Evolutionary conservation across 148 eudicot species (phyloP), one percentile per base, ranked within the genome.

Genomic region (Cornus kousa): DNA sequence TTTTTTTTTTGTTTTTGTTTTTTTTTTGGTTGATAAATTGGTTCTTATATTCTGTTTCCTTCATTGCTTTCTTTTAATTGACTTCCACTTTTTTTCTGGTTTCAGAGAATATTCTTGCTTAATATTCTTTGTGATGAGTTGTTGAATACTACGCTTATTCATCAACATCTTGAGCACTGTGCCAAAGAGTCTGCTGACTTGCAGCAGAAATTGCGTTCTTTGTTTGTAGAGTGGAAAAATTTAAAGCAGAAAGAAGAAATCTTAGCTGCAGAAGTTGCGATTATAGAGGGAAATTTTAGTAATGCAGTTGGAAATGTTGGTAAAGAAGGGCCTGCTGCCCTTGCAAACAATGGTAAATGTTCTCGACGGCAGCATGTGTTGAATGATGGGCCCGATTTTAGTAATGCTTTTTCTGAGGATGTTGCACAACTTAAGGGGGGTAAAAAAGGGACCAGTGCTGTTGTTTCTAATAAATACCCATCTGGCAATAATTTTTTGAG

Each of bases 101-200:
- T 85, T 83, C 90, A 91, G 95, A 86, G 90, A 79, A 80, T 79
- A 43, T 74, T 70, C 16, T 79, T 91, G 67, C 87, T 91, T 64
- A 91, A 88, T 74, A 79, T 86, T 83, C 77, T 91, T 37, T 88
- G 86, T 73, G 92, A 91, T 53, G 95, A 89, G 84, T 84, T 84
- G 78, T 85, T 91, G 70, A 89, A 82, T 80, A 85, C 92, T 7
- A 78, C 85, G 78, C 76, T 78, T 55, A 67, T 88, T 70, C 91
- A 83, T 75, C 91, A 85, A 62, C 95, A 89, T 76, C 80, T 91
- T 66, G 92, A 91, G 80, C 87, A 82, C 22, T 84, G 88, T 82
- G 77, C 78, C 20, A 91, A 89, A 60, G 73, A 74, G 8, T 83
- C 85, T 65, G 78, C 80, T 67, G 87, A 89, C 68, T 79, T 89